A percentile compares a stretch with the other conserved stretches of the same genome.
Evolutionary conservation across 768 basidiomycete species (phyloP).

Genomic region (Podaxis carcinomalis): DNA sequence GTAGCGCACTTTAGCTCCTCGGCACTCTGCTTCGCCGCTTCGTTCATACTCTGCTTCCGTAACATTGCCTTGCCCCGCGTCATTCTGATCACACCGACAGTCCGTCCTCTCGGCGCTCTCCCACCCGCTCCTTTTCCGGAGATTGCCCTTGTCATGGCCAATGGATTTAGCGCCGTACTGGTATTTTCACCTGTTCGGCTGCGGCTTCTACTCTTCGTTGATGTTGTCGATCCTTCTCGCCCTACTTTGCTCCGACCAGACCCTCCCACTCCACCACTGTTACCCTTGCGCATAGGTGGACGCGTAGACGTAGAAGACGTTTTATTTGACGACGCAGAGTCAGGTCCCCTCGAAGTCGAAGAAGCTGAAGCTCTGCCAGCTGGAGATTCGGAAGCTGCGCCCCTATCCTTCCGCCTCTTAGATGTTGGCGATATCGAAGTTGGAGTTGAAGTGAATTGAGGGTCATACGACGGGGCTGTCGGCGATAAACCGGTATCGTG

Average conservation of each 20-base stretch:
- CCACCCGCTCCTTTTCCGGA: slow-evolving; percentile 1
- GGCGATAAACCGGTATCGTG: slow-evolving; percentile 4
- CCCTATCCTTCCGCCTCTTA: slow-evolving; percentile 8
- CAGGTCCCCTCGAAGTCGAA: background rate
- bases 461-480: slow-evolving; percentile 1
- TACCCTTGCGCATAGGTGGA: background rate
- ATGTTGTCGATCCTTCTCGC: background rate
- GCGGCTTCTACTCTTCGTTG: slow-evolving; percentile 7
- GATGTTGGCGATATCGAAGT: background rate
- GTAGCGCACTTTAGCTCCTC: slow-evolving; percentile 5
- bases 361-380: background rate
- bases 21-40: background rate
- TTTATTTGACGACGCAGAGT: slow-evolving; percentile 1
- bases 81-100: background rate
- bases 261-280: background rate
- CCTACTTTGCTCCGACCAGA: background rate
- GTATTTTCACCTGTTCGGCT: slow-evolving; percentile 1
- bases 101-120: background rate
- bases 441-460: background rate
- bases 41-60: slow-evolving; percentile 3
- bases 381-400: background rate
- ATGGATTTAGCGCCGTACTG: background rate
- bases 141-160: slow-evolving; percentile 6
- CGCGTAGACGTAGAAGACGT: background rate
- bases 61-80: background rate